Base-by-base conservation (phyloP, 73 alveolate species). In the Tetrahymena thermophila region DNA sequence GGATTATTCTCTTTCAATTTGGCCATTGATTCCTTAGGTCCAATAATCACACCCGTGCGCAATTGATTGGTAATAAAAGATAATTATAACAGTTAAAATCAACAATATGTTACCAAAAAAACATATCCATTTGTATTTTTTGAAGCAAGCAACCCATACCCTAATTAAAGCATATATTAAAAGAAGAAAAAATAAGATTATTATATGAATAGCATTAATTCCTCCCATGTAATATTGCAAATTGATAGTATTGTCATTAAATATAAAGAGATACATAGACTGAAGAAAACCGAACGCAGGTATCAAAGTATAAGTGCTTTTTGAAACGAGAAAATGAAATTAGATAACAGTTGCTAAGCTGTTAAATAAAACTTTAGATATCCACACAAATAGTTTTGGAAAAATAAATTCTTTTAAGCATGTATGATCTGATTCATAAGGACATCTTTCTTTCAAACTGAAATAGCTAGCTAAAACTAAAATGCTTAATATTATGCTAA, bases 11-110 rank as follows among this genome's bases (percentile, higher is more conserved):
- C 42, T 44, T 23, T 35, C 40, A 55, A 94, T 35, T 23, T 84
- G 38, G 21, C 95, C 95, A 43, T 34, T 35, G 6, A 94, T 35
- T 50, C 96, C 96, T 94, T 94, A 85, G 6, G 42, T 31, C 96
- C 96, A 94, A 56, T 94, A 71, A 71, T 71, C 89, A 19, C 89
- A 71, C 1, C 89, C 37, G 11, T 71, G 89, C 2, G n/a, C 23
- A 6, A 71, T 31, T 4, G 89, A 71, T 71, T 13, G 3, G 37
- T 71, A 28, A 71, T 71, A 71, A 71, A 71, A 71, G 9, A 31
- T 23, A 71, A n/a, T 28, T 4, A 31, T 1, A 19, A n/a, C 40
- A 2, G 37, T n/a, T n/a, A 31, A 25, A 4, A 71, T 71, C 1
- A 71, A 0, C n/a, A 17, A 25, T 23, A 71, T 3, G 13, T 71